Conservation (phyloP, 495 filamentous ascomycete species). For the Aspergillus baeticus region DNA sequence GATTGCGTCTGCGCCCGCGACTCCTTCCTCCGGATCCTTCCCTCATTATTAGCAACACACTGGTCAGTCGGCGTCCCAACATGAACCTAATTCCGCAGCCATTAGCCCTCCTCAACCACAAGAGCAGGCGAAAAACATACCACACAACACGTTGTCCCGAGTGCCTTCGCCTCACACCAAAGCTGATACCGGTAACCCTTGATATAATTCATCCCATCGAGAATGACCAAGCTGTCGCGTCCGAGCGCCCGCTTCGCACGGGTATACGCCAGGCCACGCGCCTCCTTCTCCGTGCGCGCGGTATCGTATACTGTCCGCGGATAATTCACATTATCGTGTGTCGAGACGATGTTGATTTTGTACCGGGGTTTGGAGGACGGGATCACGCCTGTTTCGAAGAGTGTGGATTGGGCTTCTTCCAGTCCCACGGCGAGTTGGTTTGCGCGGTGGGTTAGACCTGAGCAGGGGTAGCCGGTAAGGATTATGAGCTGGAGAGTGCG, state of each 20-base stretch:
- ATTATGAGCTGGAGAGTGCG: constrained; percentile 70
- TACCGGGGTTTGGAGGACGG: constrained; percentile 51
- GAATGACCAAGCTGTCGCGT: constrained; percentile 79
- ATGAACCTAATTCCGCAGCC: constrained; percentile 53
- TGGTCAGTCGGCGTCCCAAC: constrained; percentile 73
- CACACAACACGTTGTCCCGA: constrained; percentile 78
- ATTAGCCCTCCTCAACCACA: not conserved
- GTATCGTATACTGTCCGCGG: constrained; percentile 51
- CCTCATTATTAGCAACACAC: constrained; percentile 53
- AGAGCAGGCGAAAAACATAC: constrained; percentile 41
- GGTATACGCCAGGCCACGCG: constrained; percentile 79
- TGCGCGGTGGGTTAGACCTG: constrained; percentile 88
- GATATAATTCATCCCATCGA: constrained; percentile 94
- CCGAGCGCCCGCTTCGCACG: constrained; percentile 81
- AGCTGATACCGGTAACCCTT: constrained; percentile 97
- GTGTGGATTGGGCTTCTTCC: constrained; percentile 42
- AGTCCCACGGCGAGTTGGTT: constrained; percentile 64
- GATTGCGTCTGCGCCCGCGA: not conserved
- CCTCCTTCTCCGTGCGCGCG: constrained; percentile 81
- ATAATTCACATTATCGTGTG: constrained; percentile 42
- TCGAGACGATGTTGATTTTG: constrained; percentile 57
- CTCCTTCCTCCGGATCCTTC: constrained; percentile 24
- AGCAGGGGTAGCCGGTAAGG: constrained; percentile 87
- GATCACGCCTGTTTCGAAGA: constrained; percentile 52
- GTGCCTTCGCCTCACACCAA: constrained; percentile 89